Base-by-base conservation (phyloP, 2,329 filamentous ascomycete genomes). In the Bipolaris victoriae region DNA sequence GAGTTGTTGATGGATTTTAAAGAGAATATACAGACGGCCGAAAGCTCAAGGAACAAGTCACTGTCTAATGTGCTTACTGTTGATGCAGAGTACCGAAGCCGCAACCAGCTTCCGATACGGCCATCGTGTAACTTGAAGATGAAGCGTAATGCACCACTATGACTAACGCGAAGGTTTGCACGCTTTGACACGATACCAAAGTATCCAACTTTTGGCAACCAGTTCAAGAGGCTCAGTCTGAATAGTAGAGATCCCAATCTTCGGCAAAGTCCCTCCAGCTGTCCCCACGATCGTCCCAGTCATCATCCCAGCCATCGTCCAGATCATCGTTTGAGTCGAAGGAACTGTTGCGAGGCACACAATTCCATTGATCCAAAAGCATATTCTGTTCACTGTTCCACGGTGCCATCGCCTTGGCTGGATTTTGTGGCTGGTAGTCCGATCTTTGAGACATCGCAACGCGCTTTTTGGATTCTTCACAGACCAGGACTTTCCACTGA, bases 281-380 rank as follows among this genome's bases (percentile, higher is more conserved):
- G 11, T 10, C 2, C 26, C 5, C 5, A 29, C 1, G 6, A 24
- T 47, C 29, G 29, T n/a, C 33, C 29, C 15, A 24, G 29, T n/a
- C 45, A 26, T 37, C 45, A 1, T 48, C 9, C 33, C 18, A 36
- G 16, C 16, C 16, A 16, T 16, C 16, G 16, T 16, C 16, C 45
- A 18, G n/a, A 48, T 48, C 45, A 36, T 47, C 18, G 7, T 48
- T 2, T 11, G 16, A 11, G 37, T 40, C 18, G 37, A 40, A 40
- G 37, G 7, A 48, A 20, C 13, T 1, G n/a, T 24, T 36, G 36
- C 26, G 45, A 48, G 45, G 33, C 18, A 24, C 31, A 54, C 61
- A 65, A 61, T 69, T 66, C 61, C 62, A 65, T 52, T 64, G 13
- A 63, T 70, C 61, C 57, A 71, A 65, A 61, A 52, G 54, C 26